Conservation (phyloP, 495 filamentous ascomycete species). For the Aspergillus saccharolyticus region DNA sequence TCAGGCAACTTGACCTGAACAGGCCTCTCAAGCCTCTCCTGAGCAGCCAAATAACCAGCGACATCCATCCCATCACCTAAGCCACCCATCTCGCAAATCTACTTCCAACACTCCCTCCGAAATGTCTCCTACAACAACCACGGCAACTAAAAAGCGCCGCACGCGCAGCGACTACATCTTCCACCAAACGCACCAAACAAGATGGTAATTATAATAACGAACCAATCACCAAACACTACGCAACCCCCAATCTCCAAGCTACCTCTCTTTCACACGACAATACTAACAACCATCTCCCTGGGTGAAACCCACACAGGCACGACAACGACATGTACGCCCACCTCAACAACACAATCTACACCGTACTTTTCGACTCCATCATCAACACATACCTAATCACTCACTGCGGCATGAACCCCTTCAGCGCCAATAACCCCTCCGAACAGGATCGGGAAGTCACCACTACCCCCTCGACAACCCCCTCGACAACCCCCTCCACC, state of each 20-base stretch:
- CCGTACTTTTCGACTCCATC: constrained; percentile 77
- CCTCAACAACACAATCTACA: constrained; percentile 80
- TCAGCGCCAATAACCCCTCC: constrained; percentile 33
- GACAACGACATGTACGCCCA: constrained; percentile 98
- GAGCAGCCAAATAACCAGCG: too few relatives aligned
- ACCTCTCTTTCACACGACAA: background rate
- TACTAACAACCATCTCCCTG: too few relatives aligned
- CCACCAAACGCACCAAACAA: constrained; percentile 75
- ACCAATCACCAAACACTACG: too few relatives aligned
- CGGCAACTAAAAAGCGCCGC: constrained; percentile 52
- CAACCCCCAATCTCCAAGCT: background rate
- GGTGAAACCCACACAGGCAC: constrained; percentile 55
- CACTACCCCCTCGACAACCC: background rate
- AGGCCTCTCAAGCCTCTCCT: too few relatives aligned
- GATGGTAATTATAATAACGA: constrained; percentile 86
- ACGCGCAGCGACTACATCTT: constrained; percentile 69
- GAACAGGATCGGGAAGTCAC: background rate
- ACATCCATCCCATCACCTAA: too few relatives aligned
- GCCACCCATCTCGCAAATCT: background rate
- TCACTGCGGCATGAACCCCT: constrained; percentile 69
- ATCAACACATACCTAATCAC: constrained; percentile 86
- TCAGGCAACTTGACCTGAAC: too few relatives aligned
- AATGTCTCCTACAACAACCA: constrained; percentile 26
- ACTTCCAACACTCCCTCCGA: background rate
- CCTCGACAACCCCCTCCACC: background rate